Percentiles rank a stretch among this genome's conserved stretches.
These are phyloP conservation scores for Trichoderma oligosporum DNA, from an alignment of 2,329 filamentous ascomycete species.

Conservation along the genomic window DNA sequence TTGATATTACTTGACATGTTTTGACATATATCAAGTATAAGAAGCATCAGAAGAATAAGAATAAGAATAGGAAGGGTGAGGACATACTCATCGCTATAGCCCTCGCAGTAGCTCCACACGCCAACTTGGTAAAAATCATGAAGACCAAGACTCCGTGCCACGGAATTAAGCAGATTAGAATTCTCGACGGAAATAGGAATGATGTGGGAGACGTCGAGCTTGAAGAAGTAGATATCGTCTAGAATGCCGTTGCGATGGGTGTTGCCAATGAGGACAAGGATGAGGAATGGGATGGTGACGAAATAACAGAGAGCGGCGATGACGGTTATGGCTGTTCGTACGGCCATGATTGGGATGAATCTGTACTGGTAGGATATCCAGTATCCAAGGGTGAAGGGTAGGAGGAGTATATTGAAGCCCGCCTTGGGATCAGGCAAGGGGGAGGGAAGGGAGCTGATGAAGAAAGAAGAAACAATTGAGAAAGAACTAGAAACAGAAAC, in stretches of 20 bases:
- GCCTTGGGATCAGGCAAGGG: not conserved
- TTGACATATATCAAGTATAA: not conserved
- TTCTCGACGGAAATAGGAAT: slow-evolving; percentile 70
- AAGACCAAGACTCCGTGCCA: slow-evolving; percentile 78
- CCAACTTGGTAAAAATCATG: slow-evolving; percentile 95
- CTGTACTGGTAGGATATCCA: not conserved
- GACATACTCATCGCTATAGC: slow-evolving; percentile 62
- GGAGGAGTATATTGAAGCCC: not conserved
- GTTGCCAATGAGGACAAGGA: slow-evolving; percentile 76
- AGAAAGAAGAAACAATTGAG: not conserved
- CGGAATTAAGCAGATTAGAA: slow-evolving; percentile 74
- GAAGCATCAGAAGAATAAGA: not conserved
- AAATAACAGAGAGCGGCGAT: slow-evolving; percentile 68
- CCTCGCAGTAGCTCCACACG: slow-evolving; percentile 89
- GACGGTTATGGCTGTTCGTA: slow-evolving; percentile 58
- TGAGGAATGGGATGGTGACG: slow-evolving; percentile 70
- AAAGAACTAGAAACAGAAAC: not conserved
- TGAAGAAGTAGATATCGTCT: slow-evolving; percentile 75
- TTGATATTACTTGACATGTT: no score
- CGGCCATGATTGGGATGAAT: slow-evolving; percentile 23
- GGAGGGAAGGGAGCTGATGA: not conserved
- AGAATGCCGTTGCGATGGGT: slow-evolving; percentile 59
- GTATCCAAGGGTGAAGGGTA: not conserved
- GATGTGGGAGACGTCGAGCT: slow-evolving; percentile 77
- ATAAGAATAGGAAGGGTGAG: not conserved